A percentile compares a stretch with the other conserved stretches of the same genome.
Conservation (phyloP, 352 stramenopile species). For the Phytophthora sojae region DNA sequence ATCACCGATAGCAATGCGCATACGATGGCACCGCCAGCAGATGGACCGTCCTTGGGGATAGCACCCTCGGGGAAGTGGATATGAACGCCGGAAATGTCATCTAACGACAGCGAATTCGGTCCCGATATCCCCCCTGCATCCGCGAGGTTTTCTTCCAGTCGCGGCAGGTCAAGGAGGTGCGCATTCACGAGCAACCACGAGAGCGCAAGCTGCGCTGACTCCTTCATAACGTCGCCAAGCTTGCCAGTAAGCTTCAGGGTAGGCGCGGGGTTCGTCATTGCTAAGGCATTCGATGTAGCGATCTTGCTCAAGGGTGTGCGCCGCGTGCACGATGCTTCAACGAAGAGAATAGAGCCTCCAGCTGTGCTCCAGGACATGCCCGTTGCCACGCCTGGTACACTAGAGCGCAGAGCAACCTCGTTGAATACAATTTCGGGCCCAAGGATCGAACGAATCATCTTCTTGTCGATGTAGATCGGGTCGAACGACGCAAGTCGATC, state of each 20-base stretch:
- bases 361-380: conserved; percentile 88
- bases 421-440: conserved; percentile 79
- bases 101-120: conserved; percentile 48
- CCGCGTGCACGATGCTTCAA: conserved; percentile 83
- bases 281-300: conserved; percentile 16
- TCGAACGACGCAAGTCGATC: conserved; percentile 40
- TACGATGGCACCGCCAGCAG: conserved; percentile 87
- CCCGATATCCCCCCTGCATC: conserved; percentile 21
- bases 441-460: conserved; percentile 66
- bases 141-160: neutral
- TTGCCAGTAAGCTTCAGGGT: conserved; percentile 76
- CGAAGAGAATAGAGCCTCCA: conserved; percentile 85
- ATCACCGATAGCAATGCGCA: conserved; percentile 86
- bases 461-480: conserved; percentile 54
- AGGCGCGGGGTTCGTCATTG: conserved; percentile 36
- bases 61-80: conserved; percentile 91
- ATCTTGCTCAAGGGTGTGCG: conserved; percentile 28
- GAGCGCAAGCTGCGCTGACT: conserved; percentile 86
- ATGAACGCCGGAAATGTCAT: conserved; percentile 80
- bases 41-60: conserved; percentile 91
- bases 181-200: conserved; percentile 82
- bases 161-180: conserved; percentile 59
- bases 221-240: conserved; percentile 90
- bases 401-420: conserved; percentile 75
- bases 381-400: conserved; percentile 73